These are phyloP conservation scores for Xylaria polymorpha DNA, from an alignment of 2,329 filamentous ascomycete genomes.

Conservation along the genomic window DNA sequence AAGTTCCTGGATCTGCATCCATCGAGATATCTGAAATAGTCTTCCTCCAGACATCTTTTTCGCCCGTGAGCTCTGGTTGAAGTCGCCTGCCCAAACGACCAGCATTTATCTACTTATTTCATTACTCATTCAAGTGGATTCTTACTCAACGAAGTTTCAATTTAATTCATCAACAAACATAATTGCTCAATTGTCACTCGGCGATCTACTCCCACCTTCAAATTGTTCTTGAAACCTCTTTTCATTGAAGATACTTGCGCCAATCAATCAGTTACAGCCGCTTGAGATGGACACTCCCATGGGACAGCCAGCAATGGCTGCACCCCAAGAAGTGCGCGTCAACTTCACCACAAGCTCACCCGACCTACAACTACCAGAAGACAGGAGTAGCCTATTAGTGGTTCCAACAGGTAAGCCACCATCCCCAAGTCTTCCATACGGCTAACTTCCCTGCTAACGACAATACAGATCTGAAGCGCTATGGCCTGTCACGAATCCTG, in stretches of 20 bases:
- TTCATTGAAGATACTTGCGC: constrained; percentile 2
- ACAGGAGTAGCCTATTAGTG: constrained; percentile 67
- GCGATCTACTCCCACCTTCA: background rate
- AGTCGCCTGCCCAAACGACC: background rate
- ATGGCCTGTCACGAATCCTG: constrained; percentile 76
- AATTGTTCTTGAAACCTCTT: background rate
- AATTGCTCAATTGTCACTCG: background rate
- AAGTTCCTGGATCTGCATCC: constrained; percentile 31
- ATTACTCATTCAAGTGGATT: background rate
- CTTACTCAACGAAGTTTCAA: too few species aligned
- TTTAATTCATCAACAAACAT: background rate
- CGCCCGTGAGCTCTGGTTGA: background rate
- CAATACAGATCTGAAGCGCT: constrained; percentile 71
- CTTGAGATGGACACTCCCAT: constrained; percentile 43
- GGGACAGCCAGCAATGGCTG: constrained; percentile 45
- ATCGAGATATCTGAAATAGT: constrained; percentile 15
- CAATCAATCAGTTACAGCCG: background rate
- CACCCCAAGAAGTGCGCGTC: constrained; percentile 69
- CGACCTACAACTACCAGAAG: constrained; percentile 71
- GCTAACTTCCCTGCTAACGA: constrained; percentile 20
- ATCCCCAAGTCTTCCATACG: background rate
- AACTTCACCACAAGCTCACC: constrained; percentile 73
- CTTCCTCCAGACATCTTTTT: background rate
- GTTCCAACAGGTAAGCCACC: constrained; percentile 66
- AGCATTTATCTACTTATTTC: background rate